These are phyloP conservation scores for Osmanthus fragrans DNA, from an alignment of 257 asterid species.

Conservation along the genomic window DNA sequence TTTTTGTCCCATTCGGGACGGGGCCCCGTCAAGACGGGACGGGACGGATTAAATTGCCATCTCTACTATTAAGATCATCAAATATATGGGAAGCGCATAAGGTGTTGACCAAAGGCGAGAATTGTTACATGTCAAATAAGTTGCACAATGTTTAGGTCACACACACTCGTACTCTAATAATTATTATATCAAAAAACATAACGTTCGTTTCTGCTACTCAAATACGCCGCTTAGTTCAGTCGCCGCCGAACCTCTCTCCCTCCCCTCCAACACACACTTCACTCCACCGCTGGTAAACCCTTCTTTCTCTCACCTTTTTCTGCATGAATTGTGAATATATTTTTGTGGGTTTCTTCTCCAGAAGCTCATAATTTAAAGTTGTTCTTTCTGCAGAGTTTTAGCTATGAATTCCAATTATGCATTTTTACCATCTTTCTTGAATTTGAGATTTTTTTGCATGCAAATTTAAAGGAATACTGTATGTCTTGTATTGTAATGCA, in stretches of 20 bases:
- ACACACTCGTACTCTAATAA: not conserved
- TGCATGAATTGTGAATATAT: constrained; percentile 27
- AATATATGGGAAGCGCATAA: not conserved
- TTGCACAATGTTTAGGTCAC: constrained; percentile 34
- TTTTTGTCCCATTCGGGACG: too few species aligned
- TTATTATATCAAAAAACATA: not conserved
- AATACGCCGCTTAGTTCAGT: constrained; percentile 37
- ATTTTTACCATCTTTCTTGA: not conserved
- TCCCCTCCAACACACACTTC: not conserved
- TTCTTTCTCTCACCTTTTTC: not conserved
- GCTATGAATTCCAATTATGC: constrained; percentile 16
- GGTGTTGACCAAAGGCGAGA: constrained; percentile 4
- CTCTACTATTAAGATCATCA: not conserved
- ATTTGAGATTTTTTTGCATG: constrained; percentile 5
- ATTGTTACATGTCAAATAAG: not conserved
- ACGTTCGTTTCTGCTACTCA: constrained; percentile 36
- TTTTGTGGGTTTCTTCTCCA: constrained; percentile 9
- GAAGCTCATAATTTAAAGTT: not conserved
- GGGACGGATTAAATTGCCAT: too few species aligned
- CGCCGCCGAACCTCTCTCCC: constrained; percentile 46
- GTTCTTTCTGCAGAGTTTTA: not conserved
- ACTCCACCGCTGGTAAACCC: constrained; percentile 16
- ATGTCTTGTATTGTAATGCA: not conserved
- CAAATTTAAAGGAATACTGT: not conserved
- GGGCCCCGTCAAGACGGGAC: too few species aligned